phyloP scores from a whole-genome alignment of 148 eudicot species.

The Hydrangea macrophylla region DNA sequence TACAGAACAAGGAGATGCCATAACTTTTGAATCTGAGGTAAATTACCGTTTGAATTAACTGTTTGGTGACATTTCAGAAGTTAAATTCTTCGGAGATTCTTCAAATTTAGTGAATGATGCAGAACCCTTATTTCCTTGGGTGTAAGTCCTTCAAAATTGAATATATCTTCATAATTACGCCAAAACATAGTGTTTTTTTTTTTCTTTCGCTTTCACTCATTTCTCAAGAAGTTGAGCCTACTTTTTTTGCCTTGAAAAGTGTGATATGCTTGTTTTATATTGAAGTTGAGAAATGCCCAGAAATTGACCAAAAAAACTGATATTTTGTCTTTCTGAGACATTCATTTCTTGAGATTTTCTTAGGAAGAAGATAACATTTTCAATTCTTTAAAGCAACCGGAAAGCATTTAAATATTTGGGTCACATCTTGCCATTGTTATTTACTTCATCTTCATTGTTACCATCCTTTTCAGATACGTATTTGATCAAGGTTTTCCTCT shows the following conservation, averaged over 20 bases:
- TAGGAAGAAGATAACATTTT: neutral
- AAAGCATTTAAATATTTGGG: neutral
- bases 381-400: neutral
- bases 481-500: too few species aligned
- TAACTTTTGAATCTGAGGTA: slow-evolving; percentile 91
- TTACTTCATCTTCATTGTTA: too few species aligned
- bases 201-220: neutral
- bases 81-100: too few species aligned
- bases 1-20: slow-evolving; percentile 84
- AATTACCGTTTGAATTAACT: neutral
- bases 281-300: neutral
- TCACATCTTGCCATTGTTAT: too few species aligned
- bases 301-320: neutral
- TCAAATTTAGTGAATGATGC: neutral
- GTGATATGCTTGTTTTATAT: neutral
- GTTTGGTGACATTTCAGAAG: neutral
- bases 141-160: neutral
- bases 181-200: neutral
- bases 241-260: neutral
- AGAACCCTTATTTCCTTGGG: neutral
- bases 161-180: neutral
- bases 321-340: neutral
- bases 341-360: neutral
- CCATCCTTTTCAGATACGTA: too few species aligned
- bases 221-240: neutral